Base-by-base conservation (phyloP, 176 grass and related monocot genomes). In the Ananas comosus region DNA sequence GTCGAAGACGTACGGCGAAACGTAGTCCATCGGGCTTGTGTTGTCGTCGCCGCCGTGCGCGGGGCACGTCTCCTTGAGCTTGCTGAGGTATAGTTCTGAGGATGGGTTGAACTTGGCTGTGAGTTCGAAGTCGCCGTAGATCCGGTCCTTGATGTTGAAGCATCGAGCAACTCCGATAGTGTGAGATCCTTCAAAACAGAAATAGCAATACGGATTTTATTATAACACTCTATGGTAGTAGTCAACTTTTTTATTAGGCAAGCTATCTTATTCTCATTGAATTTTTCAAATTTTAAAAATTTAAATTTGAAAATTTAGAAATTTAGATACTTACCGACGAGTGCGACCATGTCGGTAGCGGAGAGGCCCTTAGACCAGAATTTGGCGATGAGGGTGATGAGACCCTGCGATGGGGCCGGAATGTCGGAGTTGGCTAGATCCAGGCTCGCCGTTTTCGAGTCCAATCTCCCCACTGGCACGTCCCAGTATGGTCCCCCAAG, bases 401-500 rank as follows among this genome's bases (percentile, higher is more conserved):
- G 89, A 49, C 82, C 84, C 78, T 99, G 89, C 64, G 83, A 74
- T 65, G 94, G 71, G 24, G 89, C 86, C 1, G 94, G 94, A 51
- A 99, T 99, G 42, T 99, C 86, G 5, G 65, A 81, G 86, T 99
- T 90, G 48, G 94, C 89, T 23, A 78, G 82, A 2, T 99, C 94
- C 66, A 92, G 72, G 70, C 86, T 99, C 51, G 84, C 89, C 66
- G 78, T 83, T 84, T 88, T 99, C 18, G 89, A 81, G 68, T 99
- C 94, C 84, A 93, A 51, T 47, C 89, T 87, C 69, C 94, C 94
- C 21, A 93, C 87, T 10, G 94, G 94, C 13, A 93, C 94, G 72
- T 99, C 89, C 94, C 94, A 99, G 51, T 99, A 99, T 16, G 94
- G 94, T 9, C 94, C 94, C 72, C 89, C 94, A 4, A 88, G 82